phyloP scores from a whole-genome alignment of 495 filamentous ascomycete genomes.

The Neurospora tetrasperma region DNA sequence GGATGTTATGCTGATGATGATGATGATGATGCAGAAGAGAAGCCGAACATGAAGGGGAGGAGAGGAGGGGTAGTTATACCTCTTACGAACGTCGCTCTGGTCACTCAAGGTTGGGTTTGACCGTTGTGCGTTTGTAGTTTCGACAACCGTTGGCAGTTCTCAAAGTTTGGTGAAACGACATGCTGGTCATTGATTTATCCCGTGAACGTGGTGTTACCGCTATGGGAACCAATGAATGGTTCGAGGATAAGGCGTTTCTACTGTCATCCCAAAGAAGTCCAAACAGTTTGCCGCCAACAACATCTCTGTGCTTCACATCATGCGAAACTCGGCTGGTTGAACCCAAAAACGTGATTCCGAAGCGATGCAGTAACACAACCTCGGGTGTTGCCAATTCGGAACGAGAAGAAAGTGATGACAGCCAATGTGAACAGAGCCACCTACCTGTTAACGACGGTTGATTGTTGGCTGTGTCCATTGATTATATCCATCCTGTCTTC shows the following conservation, averaged over 20 bases:
- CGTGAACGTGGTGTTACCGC: neutral
- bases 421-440: too few species aligned
- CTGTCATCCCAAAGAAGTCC: neutral
- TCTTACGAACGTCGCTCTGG: neutral
- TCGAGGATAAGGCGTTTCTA: neutral
- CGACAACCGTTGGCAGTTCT: neutral
- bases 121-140: neutral
- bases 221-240: neutral
- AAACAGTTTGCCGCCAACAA: neutral
- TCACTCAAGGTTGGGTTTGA: too few species aligned
- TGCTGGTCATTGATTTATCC: neutral
- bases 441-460: too few species aligned
- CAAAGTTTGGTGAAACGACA: neutral
- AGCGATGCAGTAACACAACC: too few species aligned
- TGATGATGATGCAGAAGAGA: neutral
- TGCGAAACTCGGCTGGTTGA: neutral
- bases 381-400: too few species aligned
- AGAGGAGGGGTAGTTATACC: neutral
- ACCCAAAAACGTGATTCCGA: neutral
- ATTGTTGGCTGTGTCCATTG: too few species aligned
- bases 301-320: neutral
- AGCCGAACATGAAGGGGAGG: neutral
- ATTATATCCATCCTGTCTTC: too few species aligned
- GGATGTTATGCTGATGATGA: neutral
- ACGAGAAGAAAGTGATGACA: too few species aligned